These are phyloP conservation scores for Panaeolus papilionaceus DNA, from an alignment of 768 basidiomycete species.

Conservation along the genomic window DNA sequence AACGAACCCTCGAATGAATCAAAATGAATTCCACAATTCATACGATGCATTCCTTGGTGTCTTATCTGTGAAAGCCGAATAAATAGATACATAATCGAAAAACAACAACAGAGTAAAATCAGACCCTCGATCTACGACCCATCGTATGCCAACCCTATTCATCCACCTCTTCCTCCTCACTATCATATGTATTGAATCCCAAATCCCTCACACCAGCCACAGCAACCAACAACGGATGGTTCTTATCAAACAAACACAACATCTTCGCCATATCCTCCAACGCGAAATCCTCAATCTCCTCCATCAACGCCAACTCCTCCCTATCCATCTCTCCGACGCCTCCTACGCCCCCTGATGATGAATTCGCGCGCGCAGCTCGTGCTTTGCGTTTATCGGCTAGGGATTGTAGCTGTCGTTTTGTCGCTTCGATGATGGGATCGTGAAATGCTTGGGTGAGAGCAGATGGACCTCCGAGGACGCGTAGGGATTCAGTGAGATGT, in stretches of 20 bases:
- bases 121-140: neutral
- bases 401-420: constrained; percentile 70
- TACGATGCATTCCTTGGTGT: too few species aligned
- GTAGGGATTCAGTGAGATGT: constrained; percentile 66
- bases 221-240: constrained; percentile 72
- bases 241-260: constrained; percentile 57
- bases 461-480: constrained; percentile 60
- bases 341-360: constrained; percentile 33
- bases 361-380: constrained; percentile 46
- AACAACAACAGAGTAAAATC: neutral
- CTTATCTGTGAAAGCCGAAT: neutral
- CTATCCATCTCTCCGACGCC: constrained; percentile 46
- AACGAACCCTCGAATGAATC: too few species aligned
- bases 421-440: constrained; percentile 66
- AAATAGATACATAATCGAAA: constrained; percentile 4
- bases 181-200: constrained; percentile 58
- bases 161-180: constrained; percentile 44
- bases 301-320: constrained; percentile 73
- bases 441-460: constrained; percentile 60
- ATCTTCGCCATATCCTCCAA: constrained; percentile 81
- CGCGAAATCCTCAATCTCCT: constrained; percentile 86
- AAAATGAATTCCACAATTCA: too few species aligned
- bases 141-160: constrained; percentile 7
- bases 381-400: constrained; percentile 73
- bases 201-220: constrained; percentile 76